These are phyloP conservation scores for Phoma herbarum DNA, from an alignment of 2,329 filamentous ascomycete species.

Conservation along the genomic window DNA sequence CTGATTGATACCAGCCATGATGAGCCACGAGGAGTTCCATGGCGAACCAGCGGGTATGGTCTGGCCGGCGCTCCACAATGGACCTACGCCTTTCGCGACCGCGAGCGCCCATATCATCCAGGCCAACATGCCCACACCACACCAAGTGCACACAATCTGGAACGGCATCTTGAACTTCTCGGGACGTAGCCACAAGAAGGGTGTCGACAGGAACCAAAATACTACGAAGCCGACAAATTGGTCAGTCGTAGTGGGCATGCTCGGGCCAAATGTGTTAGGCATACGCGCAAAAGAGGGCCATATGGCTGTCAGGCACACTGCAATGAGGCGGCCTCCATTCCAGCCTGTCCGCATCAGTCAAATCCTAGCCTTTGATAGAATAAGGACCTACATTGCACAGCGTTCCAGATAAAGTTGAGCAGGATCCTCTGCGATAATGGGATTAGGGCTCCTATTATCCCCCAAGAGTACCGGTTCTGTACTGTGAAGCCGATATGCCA, in stretches of 20 bases:
- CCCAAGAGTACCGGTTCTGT: constrained; percentile 62
- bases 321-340: constrained; percentile 47
- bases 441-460: constrained; percentile 59
- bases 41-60: constrained; percentile 46
- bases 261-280: constrained; percentile 43
- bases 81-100: constrained; percentile 56
- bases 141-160: constrained; percentile 55
- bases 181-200: constrained; percentile 60
- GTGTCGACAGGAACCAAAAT: constrained; percentile 50
- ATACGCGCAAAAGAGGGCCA: constrained; percentile 50
- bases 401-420: constrained; percentile 62
- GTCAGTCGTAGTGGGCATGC: constrained; percentile 48
- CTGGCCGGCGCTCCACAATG: constrained; percentile 53
- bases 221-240: constrained; percentile 49
- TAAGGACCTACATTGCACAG: constrained; percentile 55
- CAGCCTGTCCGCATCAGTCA: constrained; percentile 37
- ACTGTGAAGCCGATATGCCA: constrained; percentile 63
- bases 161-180: constrained; percentile 62
- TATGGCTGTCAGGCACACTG: constrained; percentile 49
- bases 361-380: background rate
- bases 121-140: constrained; percentile 56
- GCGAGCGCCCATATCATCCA: constrained; percentile 60
- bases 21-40: constrained; percentile 56
- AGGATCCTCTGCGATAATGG: constrained; percentile 58
- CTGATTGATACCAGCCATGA: constrained; percentile 58